Evolutionary conservation across 2,329 filamentous ascomycete species (phyloP), one percentile per base, ranked within the genome.

Genomic region (Anthostomella pinea): DNA sequence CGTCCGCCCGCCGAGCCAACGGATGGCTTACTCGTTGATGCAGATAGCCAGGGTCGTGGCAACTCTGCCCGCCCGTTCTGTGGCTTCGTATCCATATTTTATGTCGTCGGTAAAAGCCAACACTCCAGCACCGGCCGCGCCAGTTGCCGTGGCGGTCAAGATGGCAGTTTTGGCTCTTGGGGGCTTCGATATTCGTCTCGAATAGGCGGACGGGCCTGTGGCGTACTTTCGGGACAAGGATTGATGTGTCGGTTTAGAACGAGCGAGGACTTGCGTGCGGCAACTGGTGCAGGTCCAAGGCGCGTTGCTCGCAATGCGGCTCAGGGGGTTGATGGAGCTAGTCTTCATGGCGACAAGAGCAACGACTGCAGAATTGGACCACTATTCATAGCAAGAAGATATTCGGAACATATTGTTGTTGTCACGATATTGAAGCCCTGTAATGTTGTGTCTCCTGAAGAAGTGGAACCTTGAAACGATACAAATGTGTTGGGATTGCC

Each of bases 31-130:
- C 88, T 95, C 91, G 57, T 91, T 90, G 48, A 97, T 93, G 66
- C 85, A 90, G 39, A 95, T 70, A 10, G 78, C 79, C 52, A 97
- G 64, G 18, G 86, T 79, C 17, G 76, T 71, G 8, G 82, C 81
- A 15, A 97, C 91, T 45, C 91, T 77, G 7, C 85, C 85, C 21
- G 85, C 85, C 48, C 91, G 77, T 65, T 88, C 82, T 2, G 77
- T 77, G 8, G 87, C 85, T 34, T 83, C 78, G 58, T 87, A 91
- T 21, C 76, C 74, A 67, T 87, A 81, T 61, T 83, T 85, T 48
- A 88, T 80, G 49, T 95, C 81, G 58, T 83, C 79, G 18, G 70
- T 70, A 43, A 81, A 80, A 15, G 74, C 72, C 18, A 79, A 53
- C 3, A 66, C 62, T 6, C 68, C 66, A n/a, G 67, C 67, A 8